Conservation (phyloP, 139 green algal species). For the Astrephomene gubernaculifera region DNA sequence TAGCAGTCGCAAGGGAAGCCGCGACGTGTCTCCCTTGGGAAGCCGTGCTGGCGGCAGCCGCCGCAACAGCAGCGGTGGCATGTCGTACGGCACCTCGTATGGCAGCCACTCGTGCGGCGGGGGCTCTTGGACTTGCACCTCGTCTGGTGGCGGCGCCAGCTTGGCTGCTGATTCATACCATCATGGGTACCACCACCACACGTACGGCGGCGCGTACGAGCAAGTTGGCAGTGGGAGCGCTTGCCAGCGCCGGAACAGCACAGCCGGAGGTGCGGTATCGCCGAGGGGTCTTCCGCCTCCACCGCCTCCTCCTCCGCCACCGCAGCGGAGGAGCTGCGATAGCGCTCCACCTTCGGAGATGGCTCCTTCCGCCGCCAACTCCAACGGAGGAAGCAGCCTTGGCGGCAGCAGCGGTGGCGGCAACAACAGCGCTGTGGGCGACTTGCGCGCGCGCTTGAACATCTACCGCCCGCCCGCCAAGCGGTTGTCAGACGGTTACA, state of each 20-base stretch:
- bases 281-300: neutral
- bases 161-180: neutral
- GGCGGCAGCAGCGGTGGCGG: neutral
- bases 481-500: slow-evolving; percentile 19
- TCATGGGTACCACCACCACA: neutral
- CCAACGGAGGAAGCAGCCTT: no score
- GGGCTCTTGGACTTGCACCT: neutral
- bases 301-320: slow-evolving; percentile 21
- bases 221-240: neutral
- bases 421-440: neutral
- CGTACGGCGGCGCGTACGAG: slow-evolving; percentile 18
- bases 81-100: neutral
- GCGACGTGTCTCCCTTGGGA: slow-evolving; percentile 25
- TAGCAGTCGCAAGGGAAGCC: slow-evolving; percentile 28
- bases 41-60: neutral
- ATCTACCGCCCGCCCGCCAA: slow-evolving; percentile 36
- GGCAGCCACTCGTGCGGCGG: slow-evolving; percentile 10
- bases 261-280: neutral
- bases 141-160: neutral
- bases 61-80: slow-evolving; percentile 11
- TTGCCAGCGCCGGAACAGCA: neutral
- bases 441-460: no score
- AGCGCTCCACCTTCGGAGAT: neutral
- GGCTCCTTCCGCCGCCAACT: neutral
- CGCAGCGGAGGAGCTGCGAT: slow-evolving; percentile 22